phyloP scores from a whole-genome alignment of 768 basidiomycete genomes.

The Pleurotus pulmonarius region DNA sequence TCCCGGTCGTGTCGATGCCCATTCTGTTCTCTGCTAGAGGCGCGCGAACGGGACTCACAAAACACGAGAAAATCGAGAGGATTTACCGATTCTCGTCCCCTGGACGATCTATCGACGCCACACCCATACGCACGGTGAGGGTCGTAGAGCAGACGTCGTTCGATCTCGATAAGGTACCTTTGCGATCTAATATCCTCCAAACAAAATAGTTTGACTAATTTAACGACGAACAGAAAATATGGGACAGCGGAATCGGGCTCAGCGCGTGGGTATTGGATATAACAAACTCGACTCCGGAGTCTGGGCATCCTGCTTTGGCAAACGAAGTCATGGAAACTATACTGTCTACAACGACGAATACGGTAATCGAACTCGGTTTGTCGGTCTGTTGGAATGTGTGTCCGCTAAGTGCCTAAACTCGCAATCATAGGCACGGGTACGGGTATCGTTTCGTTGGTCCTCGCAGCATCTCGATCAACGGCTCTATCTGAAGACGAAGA shows the following conservation, averaged over 20 bases:
- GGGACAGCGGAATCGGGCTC: slow-evolving; percentile 90
- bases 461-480: slow-evolving; percentile 53
- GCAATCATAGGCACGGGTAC: slow-evolving; percentile 73
- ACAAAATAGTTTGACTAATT: no score
- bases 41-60: slow-evolving; percentile 23
- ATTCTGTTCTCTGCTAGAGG: slow-evolving; percentile 36
- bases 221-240: slow-evolving; percentile 72
- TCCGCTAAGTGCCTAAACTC: not conserved
- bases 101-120: slow-evolving; percentile 14
- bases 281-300: slow-evolving; percentile 13
- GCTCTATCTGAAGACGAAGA: slow-evolving; percentile 12
- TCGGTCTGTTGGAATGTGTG: slow-evolving; percentile 1
- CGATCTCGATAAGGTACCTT: slow-evolving; percentile 83
- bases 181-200: no score
- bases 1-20: slow-evolving; percentile 71
- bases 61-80: slow-evolving; percentile 69
- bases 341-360: slow-evolving; percentile 33
- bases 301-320: slow-evolving; percentile 1
- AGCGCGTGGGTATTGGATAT: slow-evolving; percentile 68
- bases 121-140: slow-evolving; percentile 26
- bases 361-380: slow-evolving; percentile 71
- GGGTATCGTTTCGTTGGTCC: slow-evolving; percentile 70
- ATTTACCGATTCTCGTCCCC: slow-evolving; percentile 38
- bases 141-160: slow-evolving; percentile 84
- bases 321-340: slow-evolving; percentile 21